Evolutionary conservation across 2,329 filamentous ascomycete genomes (phyloP).

Genomic region (Onygena corvina): DNA sequence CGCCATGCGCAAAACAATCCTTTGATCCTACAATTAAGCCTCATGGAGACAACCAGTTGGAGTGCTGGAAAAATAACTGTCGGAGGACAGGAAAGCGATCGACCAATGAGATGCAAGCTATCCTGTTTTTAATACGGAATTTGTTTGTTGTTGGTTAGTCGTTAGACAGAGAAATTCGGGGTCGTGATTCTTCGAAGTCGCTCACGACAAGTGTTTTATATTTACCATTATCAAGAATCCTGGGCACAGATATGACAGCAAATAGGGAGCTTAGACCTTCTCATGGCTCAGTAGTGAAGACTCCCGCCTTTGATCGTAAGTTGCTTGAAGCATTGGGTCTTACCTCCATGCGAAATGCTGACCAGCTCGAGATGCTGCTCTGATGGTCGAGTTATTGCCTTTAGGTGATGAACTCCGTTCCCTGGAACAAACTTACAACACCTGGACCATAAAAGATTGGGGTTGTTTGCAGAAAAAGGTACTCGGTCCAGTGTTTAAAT

Average conservation of each 20-base stretch:
- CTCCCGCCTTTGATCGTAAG: not conserved
- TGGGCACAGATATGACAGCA: not conserved
- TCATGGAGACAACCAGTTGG: too few species aligned
- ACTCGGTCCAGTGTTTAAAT: constrained; percentile 78
- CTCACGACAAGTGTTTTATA: too few species aligned
- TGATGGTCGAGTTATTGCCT: constrained; percentile 67
- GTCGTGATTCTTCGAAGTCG: too few species aligned
- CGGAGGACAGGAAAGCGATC: too few species aligned
- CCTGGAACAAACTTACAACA: constrained; percentile 61
- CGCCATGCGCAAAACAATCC: too few species aligned
- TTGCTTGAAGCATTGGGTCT: not conserved
- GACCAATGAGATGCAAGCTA: too few species aligned
- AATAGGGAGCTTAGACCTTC: not conserved
- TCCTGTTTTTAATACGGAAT: too few species aligned
- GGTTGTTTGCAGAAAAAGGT: constrained; percentile 63
- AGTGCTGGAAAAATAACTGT: too few species aligned
- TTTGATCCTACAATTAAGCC: too few species aligned
- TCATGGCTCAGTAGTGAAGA: not conserved
- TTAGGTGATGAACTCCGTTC: constrained; percentile 69
- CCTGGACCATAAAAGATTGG: constrained; percentile 85
- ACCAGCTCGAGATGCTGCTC: constrained; percentile 55
- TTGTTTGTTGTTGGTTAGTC: too few species aligned
- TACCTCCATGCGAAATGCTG: not conserved
- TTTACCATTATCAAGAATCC: too few species aligned
- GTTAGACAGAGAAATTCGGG: too few species aligned